Evolutionary conservation across 495 filamentous ascomycete species (phyloP).

Genomic region (Rostrohypoxylon terebratum): DNA sequence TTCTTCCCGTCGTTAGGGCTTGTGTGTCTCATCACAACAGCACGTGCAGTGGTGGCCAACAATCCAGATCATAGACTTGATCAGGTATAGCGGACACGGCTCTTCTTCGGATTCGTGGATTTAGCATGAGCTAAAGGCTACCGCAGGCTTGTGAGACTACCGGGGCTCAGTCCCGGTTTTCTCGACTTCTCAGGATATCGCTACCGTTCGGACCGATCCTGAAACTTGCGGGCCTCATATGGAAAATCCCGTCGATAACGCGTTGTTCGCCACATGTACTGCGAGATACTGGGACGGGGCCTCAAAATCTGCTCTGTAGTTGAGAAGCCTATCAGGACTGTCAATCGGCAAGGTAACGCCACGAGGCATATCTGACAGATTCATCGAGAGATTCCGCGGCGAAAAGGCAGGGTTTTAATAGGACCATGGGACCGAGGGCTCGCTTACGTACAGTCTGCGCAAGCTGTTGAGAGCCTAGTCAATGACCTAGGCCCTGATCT

Average conservation of each 20-base stretch:
- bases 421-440: neutral
- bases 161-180: conserved; percentile 23
- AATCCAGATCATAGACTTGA: conserved; percentile 11
- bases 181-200: conserved; percentile 12
- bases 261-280: neutral
- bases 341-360: conserved; percentile 1
- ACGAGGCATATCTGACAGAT: neutral
- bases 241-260: conserved; percentile 9
- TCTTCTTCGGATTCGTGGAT: conserved; percentile 30
- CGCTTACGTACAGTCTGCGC: neutral
- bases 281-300: neutral
- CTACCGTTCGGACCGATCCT: conserved; percentile 10
- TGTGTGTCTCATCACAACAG: conserved; percentile 21
- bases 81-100: conserved; percentile 3
- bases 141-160: conserved; percentile 4
- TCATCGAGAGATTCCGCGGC: neutral
- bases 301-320: neutral
- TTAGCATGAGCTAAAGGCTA: conserved; percentile 11
- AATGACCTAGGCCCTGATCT: neutral
- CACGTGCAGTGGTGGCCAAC: conserved; percentile 15
- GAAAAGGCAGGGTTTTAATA: neutral
- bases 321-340: neutral
- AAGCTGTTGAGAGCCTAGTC: neutral
- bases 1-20: conserved; percentile 29
- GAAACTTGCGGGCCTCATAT: neutral